Conservation (phyloP, 78 protist genomes). For the Isochrysis galbana region DNA sequence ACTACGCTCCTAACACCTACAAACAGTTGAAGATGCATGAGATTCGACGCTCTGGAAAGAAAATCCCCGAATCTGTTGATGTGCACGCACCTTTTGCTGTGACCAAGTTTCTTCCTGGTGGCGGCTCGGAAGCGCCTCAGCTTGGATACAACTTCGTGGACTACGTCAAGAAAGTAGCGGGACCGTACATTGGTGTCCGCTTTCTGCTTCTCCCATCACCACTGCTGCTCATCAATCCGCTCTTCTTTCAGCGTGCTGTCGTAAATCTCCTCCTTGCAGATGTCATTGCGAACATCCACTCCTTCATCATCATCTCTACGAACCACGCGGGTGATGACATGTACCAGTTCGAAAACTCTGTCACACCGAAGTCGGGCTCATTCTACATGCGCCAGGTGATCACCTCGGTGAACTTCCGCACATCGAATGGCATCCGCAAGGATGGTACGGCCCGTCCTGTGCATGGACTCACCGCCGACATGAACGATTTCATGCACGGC, state of each 20-base stretch:
- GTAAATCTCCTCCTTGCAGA: conserved; percentile 36
- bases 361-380: conserved; percentile 9
- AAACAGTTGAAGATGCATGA: conserved; percentile 32
- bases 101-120: neutral
- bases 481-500: conserved; percentile 50
- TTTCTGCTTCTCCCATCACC: conserved; percentile 26
- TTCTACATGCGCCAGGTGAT: conserved; percentile 42
- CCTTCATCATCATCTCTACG: conserved; percentile 46
- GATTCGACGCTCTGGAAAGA: neutral
- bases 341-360: conserved; percentile 27
- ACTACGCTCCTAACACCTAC: conserved; percentile 58
- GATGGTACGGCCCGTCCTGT: neutral
- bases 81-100: neutral
- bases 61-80: neutral
- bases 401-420: conserved; percentile 35
- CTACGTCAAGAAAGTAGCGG: neutral
- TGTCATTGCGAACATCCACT: conserved; percentile 52
- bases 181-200: conserved; percentile 29
- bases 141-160: neutral
- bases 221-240: neutral
- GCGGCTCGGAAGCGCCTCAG: neutral
- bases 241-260: neutral
- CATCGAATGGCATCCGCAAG: neutral
- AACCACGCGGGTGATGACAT: conserved; percentile 50
- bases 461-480: conserved; percentile 10